Base-by-base conservation (phyloP, 2,329 filamentous ascomycete genomes). In the Colletotrichum limetticola region DNA sequence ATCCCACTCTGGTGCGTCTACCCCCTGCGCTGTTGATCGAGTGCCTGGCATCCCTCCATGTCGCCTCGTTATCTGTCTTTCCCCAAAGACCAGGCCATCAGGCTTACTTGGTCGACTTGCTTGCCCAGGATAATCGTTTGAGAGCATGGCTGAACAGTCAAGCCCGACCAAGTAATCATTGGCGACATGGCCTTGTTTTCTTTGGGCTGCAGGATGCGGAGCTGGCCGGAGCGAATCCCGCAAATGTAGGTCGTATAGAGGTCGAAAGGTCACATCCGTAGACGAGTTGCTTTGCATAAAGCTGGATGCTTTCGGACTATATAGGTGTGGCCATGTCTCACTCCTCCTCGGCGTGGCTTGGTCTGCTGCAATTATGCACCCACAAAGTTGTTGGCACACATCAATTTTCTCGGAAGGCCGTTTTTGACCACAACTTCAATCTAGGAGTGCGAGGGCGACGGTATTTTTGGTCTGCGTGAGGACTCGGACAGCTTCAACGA, bases 261-360 rank as follows among this genome's bases (percentile, higher is more conserved):
- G 14, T 14, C 24, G 30, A 28, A 32, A 57, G 19, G 37, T 22
- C 24, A 55, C 59, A 49, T 53, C 63, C n/a, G 68, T 42, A 8
- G 63, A 60, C 55, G 56, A 55, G 66, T 66, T 71, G 57, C 66
- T 66, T 37, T 16, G 61, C 22, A 61, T 22, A 28, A 22, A 37
- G 46, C 35, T 28, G 64, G 24, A 24, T 57, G 70, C 22, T 55
- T 65, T 66, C 66, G 59, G 71, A 71, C 55, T 73, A 73, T 61
- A 73, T 71, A 66, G 55, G 58, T 37, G 22, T 28, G 26, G 55
- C 6, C 67, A 61, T 71, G 66, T 58, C 71, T 73, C 49, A 58
- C 57, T 49, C 16, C 57, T 49, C 16, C 30, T 14, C 19, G 57
- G 24, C 62, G 35, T 32, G 28, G 26, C 52, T 19, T 46, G 66